Base-by-base conservation (phyloP, 2,329 filamentous ascomycete genomes). In the Botrytis deweyae region DNA sequence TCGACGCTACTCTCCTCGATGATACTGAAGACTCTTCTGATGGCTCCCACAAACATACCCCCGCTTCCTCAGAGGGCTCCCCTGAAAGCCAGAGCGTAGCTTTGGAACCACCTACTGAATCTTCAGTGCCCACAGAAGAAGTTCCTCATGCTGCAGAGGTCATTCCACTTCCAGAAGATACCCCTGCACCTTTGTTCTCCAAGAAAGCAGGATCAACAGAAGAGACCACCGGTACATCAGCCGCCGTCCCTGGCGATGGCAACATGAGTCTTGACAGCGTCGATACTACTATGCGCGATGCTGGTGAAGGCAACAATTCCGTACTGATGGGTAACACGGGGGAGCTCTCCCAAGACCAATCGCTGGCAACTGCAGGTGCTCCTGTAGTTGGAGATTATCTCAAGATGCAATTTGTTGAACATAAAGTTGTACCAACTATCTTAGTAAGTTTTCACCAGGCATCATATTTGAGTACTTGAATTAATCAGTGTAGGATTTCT, bases 321-420 rank as follows among this genome's bases (percentile, higher is more conserved):
- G 71, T 81, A 59, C 64, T 78, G 29, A 80, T 81, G 77, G 76
- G 73, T 3, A 79, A 79, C 64, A 77, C 74, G 1, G 79, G 79
- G 36, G 78, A 80, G 16, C 75, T 76, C 22, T 75, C 74, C 36
- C 74, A 78, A 55, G 63, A 74, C 3, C 62, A 71, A 8, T 59
- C 70, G 8, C 76, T 77, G 44, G 76, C 77, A 12, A 61, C 71
- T 36, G 69, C 76, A 64, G 72, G 42, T 14, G 75, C 76, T 73
- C 93, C 94, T 4, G 94, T 99, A 36, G 96, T 99, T 18, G 96
- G 96, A 70, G 96, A 99, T 82, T 93, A 92, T 79, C 86, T 99
- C 75, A 99, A 99, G 85, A 95, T 96, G 83, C 94, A 95, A 84
- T 98, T 99, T 84, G 95, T 98, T 38, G 92, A 98, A 82, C 90